A percentile compares a stretch with the other conserved stretches of the same genome.
Evolutionary conservation across 1,284 basidiomycete genomes (phyloP).

Genomic region (Cutaneotrichosporon sp.): DNA sequence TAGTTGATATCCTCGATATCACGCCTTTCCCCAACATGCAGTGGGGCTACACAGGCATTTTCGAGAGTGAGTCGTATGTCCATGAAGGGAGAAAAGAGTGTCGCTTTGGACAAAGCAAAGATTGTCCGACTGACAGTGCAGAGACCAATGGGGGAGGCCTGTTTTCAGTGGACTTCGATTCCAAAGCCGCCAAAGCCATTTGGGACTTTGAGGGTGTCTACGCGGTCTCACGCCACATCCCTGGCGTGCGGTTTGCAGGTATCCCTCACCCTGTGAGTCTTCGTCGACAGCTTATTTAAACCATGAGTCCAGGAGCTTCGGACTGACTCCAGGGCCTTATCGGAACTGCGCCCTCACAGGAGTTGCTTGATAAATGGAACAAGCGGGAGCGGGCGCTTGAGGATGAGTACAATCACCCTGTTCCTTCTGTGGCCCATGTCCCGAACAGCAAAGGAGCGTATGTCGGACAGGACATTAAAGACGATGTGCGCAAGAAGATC

Average conservation of each 20-base stretch:
- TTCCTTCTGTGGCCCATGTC: slow-evolving; percentile 63
- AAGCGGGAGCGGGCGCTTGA: slow-evolving; percentile 64
- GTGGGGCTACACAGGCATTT: slow-evolving; percentile 67
- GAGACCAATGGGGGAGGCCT: slow-evolving; percentile 74
- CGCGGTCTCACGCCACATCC: slow-evolving; percentile 67
- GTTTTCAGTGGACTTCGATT: slow-evolving; percentile 51
- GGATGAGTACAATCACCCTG: slow-evolving; percentile 51
- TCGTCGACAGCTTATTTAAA: too few species aligned
- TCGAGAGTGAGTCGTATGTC: slow-evolving; percentile 12
- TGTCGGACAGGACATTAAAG: slow-evolving; percentile 58
- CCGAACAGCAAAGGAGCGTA: slow-evolving; percentile 62
- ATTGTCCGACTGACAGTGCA: slow-evolving; percentile 61
- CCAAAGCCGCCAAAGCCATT: slow-evolving; percentile 65
- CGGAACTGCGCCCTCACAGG: slow-evolving; percentile 67
- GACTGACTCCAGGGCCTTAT: slow-evolving; percentile 54
- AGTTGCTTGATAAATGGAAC: slow-evolving; percentile 69
- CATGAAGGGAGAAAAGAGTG: slow-evolving; percentile 56
- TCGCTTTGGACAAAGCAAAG: too few species aligned
- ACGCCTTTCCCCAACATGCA: slow-evolving; percentile 69
- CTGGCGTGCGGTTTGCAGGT: slow-evolving; percentile 71
- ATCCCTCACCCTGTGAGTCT: slow-evolving; percentile 59
- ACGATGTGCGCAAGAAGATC: slow-evolving; percentile 57
- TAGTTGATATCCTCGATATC: slow-evolving; percentile 67
- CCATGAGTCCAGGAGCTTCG: too few species aligned
- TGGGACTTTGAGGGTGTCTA: slow-evolving; percentile 73